Conservation (phyloP, 2,329 filamentous ascomycete species). For the Neonectria coccinea region DNA sequence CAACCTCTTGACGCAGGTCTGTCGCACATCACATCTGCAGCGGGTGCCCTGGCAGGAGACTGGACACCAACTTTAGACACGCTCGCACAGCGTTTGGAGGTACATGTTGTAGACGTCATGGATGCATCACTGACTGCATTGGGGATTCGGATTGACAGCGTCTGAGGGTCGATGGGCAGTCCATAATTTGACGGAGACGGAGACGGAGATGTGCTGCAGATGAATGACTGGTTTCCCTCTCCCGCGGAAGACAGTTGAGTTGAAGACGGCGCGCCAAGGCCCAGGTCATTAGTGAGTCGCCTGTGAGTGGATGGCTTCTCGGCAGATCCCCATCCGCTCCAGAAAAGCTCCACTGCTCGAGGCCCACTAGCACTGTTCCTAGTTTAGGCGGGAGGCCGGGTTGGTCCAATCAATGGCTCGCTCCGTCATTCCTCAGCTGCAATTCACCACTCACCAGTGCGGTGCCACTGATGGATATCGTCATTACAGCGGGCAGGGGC, state of each 20-base stretch:
- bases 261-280: background rate
- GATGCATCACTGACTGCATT: background rate
- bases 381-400: background rate
- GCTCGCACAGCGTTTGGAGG: too few species aligned
- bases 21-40: constrained; percentile 16
- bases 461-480: background rate
- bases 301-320: background rate
- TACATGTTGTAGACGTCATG: too few species aligned
- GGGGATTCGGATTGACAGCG: background rate
- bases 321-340: background rate
- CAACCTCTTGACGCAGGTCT: constrained; percentile 9
- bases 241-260: background rate
- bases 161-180: background rate
- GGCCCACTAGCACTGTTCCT: background rate
- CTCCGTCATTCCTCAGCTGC: constrained; percentile 21
- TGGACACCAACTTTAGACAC: background rate
- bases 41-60: constrained; percentile 1
- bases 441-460: background rate
- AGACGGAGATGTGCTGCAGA: background rate
- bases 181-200: background rate
- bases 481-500: background rate
- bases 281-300: background rate
- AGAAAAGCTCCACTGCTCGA: background rate
- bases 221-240: background rate
- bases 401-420: constrained; percentile 11